Evolutionary conservation across 768 basidiomycete species (phyloP).

Genomic region (Megacollybia marginata): DNA sequence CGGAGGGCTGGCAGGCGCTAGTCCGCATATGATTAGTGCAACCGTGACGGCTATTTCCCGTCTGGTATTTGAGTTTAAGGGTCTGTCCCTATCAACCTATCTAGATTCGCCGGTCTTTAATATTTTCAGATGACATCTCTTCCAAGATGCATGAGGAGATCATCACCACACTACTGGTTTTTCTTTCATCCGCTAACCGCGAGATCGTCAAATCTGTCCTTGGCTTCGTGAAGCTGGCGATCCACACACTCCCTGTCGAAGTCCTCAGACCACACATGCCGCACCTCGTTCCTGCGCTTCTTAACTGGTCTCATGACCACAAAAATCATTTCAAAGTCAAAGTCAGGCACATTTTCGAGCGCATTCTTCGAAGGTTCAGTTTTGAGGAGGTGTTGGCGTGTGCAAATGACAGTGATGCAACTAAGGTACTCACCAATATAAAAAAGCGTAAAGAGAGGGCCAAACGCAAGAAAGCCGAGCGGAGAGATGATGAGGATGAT

Average conservation of each 20-base stretch:
- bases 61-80: slow-evolving; percentile 93
- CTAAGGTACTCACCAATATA: slow-evolving; percentile 89
- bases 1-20: slow-evolving; percentile 87
- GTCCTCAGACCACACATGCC: slow-evolving; percentile 73
- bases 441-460: slow-evolving; percentile 92
- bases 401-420: slow-evolving; percentile 70
- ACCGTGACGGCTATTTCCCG: slow-evolving; percentile 92
- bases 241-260: slow-evolving; percentile 73
- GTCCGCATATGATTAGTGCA: slow-evolving; percentile 97
- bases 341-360: slow-evolving; percentile 94
- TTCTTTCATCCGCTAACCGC: slow-evolving; percentile 88
- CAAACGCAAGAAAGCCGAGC: slow-evolving; percentile 75
- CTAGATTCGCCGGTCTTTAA: background rate
- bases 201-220: slow-evolving; percentile 97
- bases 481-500: slow-evolving; percentile 46
- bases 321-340: slow-evolving; percentile 98
- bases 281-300: slow-evolving; percentile 73
- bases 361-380: slow-evolving; percentile 85
- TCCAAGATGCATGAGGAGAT: slow-evolving; percentile 74
- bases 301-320: slow-evolving; percentile 94
- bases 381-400: slow-evolving; percentile 78
- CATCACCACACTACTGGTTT: slow-evolving; percentile 79
- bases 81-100: slow-evolving; percentile 30
- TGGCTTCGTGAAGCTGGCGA: slow-evolving; percentile 89
- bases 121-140: slow-evolving; percentile 53